Percentiles rank a stretch among this genome's conserved stretches.
These are phyloP conservation scores for Datisca glomerata DNA, from an alignment of 306 rosid species.

Conservation along the genomic window DNA sequence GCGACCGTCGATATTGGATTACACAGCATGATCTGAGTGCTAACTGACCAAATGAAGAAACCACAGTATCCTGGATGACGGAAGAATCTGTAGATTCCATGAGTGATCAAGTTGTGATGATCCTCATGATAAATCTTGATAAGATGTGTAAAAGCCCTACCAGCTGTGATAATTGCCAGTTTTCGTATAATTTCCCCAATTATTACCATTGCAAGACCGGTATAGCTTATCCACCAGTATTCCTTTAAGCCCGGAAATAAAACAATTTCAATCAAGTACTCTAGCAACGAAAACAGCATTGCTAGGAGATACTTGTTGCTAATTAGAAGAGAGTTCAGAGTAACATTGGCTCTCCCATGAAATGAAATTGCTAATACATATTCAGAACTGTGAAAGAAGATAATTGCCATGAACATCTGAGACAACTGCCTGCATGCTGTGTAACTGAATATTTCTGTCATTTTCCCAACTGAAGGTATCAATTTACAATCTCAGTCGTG, in stretches of 20 bases:
- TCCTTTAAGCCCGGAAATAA: conserved; percentile 64
- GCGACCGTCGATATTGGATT: conserved; percentile 65
- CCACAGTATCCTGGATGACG: conserved; percentile 91
- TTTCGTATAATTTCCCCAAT: conserved; percentile 68
- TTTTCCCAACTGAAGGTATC: conserved; percentile 13
- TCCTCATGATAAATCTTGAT: conserved; percentile 43
- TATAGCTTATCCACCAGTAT: conserved; percentile 47
- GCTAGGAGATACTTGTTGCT: conserved; percentile 57
- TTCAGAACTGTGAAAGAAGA: conserved; percentile 74
- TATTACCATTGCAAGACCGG: conserved; percentile 51
- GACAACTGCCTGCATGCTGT: conserved; percentile 55
- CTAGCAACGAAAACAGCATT: conserved; percentile 56
- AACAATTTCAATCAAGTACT: conserved; percentile 43
- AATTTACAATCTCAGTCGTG: background rate
- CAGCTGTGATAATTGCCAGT: conserved; percentile 63
- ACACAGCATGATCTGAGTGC: conserved; percentile 90
- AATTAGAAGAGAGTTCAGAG: conserved; percentile 59
- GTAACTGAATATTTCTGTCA: conserved; percentile 46
- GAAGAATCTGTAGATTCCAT: conserved; percentile 50
- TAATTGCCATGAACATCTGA: conserved; percentile 43
- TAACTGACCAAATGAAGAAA: conserved; percentile 77
- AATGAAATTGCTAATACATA: conserved; percentile 44
- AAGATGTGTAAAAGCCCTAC: conserved; percentile 67
- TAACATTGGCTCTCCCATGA: conserved; percentile 60
- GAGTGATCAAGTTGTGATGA: conserved; percentile 48